phyloP scores from a whole-genome alignment of 805 yeast species.

The Dipodascus geniculatus region DNA sequence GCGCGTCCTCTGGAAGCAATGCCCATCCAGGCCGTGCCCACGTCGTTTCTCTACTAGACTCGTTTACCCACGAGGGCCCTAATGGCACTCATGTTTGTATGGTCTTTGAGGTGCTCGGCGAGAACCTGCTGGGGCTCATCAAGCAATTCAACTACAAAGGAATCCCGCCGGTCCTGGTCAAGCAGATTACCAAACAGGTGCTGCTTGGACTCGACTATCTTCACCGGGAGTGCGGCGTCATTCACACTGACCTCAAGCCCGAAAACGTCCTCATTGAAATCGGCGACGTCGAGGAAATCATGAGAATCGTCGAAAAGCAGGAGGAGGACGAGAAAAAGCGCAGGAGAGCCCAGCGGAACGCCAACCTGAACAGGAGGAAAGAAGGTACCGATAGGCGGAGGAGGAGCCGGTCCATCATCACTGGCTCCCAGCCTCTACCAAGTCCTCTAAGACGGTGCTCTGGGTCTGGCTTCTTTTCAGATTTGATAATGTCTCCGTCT shows the following conservation, averaged over 20 bases:
- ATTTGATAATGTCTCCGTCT: constrained; percentile 20
- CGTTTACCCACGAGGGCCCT: constrained; percentile 77
- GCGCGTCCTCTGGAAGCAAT: constrained; percentile 45
- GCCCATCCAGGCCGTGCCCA: constrained; percentile 73
- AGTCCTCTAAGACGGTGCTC: constrained; percentile 57
- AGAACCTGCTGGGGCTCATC: constrained; percentile 75
- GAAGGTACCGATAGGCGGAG: constrained; percentile 32
- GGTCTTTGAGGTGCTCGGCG: constrained; percentile 97
- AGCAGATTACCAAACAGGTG: constrained; percentile 72
- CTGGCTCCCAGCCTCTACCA: constrained; percentile 89
- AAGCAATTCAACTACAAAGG: constrained; percentile 68
- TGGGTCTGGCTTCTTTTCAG: constrained; percentile 15
- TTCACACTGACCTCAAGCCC: constrained; percentile 65
- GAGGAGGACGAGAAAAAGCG: constrained; percentile 27
- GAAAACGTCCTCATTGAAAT: constrained; percentile 70
- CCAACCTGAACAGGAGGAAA: constrained; percentile 3
- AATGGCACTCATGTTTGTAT: constrained; percentile 90
- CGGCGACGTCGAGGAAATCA: constrained; percentile 72
- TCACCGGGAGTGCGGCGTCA: constrained; percentile 62
- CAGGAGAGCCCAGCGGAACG: constrained; percentile 2
- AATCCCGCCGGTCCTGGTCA: constrained; percentile 63
- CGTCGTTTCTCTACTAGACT: constrained; percentile 70
- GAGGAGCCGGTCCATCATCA: constrained; percentile 63
- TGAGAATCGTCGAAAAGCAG: constrained; percentile 53
- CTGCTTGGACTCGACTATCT: constrained; percentile 60